Percentiles rank a stretch among this genome's conserved stretches.
These are phyloP conservation scores for Iodosphaeria phyllophila DNA, from an alignment of 2,329 filamentous ascomycete genomes.

Conservation along the genomic window DNA sequence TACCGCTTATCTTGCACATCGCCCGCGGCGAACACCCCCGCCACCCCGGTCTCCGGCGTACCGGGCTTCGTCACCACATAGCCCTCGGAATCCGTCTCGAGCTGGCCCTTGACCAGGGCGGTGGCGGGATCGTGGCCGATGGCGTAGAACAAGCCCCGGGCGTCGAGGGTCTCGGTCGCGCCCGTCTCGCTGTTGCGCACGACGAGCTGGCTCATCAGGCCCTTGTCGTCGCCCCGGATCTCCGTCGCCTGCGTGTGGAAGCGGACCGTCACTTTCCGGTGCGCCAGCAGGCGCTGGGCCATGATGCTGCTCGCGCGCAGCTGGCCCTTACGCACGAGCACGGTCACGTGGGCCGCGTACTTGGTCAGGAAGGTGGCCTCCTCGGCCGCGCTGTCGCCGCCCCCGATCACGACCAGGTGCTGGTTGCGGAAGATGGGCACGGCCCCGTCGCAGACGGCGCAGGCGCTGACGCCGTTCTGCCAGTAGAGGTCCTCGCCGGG, in stretches of 20 bases:
- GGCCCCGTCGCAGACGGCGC: slow-evolving; percentile 92
- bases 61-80: slow-evolving; percentile 84
- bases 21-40: slow-evolving; percentile 89
- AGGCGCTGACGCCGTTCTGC: slow-evolving; percentile 92
- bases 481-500: slow-evolving; percentile 88
- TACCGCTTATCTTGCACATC: slow-evolving; percentile 99
- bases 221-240: slow-evolving; percentile 68
- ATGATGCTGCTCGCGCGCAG: slow-evolving; percentile 83
- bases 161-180: slow-evolving; percentile 64
- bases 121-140: slow-evolving; percentile 94
- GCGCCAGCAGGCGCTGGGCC: slow-evolving; percentile 61
- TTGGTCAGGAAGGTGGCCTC: slow-evolving; percentile 96
- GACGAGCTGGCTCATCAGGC: slow-evolving; percentile 74
- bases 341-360: slow-evolving; percentile 88
- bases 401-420: slow-evolving; percentile 86
- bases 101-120: slow-evolving; percentile 70
- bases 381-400: slow-evolving; percentile 91
- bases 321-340: slow-evolving; percentile 74
- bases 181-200: slow-evolving; percentile 66
- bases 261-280: slow-evolving; percentile 80
- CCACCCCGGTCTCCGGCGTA: slow-evolving; percentile 69
- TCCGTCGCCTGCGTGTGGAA: slow-evolving; percentile 72
- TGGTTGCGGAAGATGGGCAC: slow-evolving; percentile 96
- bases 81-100: slow-evolving; percentile 75
- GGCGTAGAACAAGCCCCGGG: slow-evolving; percentile 91